Evolutionary conservation across 169 alveolate genomes (phyloP).

Genomic region (Plasmodium reichenowi): DNA sequence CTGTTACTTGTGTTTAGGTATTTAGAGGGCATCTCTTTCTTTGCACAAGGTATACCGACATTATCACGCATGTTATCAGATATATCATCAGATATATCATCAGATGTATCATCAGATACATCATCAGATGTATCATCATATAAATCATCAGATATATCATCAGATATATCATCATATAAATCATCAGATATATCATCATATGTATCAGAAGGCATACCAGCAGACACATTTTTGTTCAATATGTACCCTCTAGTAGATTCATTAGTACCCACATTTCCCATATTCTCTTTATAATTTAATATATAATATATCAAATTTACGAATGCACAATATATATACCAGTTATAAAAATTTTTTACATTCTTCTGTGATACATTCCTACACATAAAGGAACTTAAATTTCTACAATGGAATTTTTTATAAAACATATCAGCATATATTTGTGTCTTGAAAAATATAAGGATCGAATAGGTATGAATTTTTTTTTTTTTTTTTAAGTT

Average conservation of each 20-base stretch:
- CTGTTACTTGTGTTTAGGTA: not conserved
- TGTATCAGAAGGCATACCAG: no score
- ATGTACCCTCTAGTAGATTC: not conserved
- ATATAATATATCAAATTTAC: constrained; percentile 48
- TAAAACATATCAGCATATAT: constrained; percentile 72
- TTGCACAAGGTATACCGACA: not conserved
- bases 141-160: not conserved
- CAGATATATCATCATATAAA: no score
- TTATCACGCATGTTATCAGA: not conserved
- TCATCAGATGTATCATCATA: not conserved
- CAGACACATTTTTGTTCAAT: not conserved
- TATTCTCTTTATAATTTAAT: constrained; percentile 1
- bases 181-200: no score
- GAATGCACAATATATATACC: constrained; percentile 61
- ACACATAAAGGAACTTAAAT: constrained; percentile 6
- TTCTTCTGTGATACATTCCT: not conserved
- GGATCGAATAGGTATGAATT: constrained; percentile 40
- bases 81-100: not conserved
- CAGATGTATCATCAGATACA: not conserved
- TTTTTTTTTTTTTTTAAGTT: constrained; percentile 56
- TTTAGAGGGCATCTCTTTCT: not conserved
- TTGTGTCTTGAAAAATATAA: constrained; percentile 64
- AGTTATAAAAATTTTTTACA: not conserved
- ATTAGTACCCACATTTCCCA: not conserved
- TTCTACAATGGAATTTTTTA: constrained; percentile 46